phyloP scores from a whole-genome alignment of 75 land plant species.

The Azolla pinnata region DNA sequence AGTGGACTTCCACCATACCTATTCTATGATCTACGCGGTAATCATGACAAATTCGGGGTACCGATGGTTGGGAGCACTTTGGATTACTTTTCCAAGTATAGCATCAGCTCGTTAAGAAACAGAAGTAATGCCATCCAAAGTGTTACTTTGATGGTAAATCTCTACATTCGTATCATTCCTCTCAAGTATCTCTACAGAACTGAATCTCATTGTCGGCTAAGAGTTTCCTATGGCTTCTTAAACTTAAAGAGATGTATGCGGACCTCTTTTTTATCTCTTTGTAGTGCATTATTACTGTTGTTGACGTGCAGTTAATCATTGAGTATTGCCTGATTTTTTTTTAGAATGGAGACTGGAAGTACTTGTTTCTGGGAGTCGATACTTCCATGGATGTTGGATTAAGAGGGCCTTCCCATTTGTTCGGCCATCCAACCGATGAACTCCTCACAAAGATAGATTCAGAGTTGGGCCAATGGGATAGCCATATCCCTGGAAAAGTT shows the following conservation, averaged over 20 bases:
- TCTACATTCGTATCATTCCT: background rate
- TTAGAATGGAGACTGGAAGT: constrained; percentile 56
- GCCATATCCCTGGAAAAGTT: constrained; percentile 21
- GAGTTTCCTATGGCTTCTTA: no score
- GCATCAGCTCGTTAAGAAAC: constrained; percentile 56
- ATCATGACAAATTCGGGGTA: constrained; percentile 97
- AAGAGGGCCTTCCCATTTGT: constrained; percentile 84
- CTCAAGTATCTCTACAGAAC: no score
- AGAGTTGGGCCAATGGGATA: constrained; percentile 73
- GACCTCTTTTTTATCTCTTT: no score
- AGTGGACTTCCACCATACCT: constrained; percentile 61
- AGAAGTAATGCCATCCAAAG: constrained; percentile 59
- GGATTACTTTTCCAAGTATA: constrained; percentile 73
- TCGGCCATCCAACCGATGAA: constrained; percentile 94
- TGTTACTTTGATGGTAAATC: constrained; percentile 66
- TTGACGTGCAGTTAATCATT: no score
- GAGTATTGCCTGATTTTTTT: no score
- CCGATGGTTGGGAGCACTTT: constrained; percentile 40
- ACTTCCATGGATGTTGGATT: constrained; percentile 62
- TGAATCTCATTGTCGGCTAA: no score
- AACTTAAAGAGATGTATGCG: no score
- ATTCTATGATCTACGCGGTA: constrained; percentile 90
- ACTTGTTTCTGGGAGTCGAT: constrained; percentile 84
- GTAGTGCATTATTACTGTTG: no score
- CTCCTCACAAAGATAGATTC: constrained; percentile 40